A percentile compares a stretch with the other conserved stretches of the same genome.
phyloP scores from a whole-genome alignment of 257 asterid genomes.

The Jaltomata sinuosa region DNA sequence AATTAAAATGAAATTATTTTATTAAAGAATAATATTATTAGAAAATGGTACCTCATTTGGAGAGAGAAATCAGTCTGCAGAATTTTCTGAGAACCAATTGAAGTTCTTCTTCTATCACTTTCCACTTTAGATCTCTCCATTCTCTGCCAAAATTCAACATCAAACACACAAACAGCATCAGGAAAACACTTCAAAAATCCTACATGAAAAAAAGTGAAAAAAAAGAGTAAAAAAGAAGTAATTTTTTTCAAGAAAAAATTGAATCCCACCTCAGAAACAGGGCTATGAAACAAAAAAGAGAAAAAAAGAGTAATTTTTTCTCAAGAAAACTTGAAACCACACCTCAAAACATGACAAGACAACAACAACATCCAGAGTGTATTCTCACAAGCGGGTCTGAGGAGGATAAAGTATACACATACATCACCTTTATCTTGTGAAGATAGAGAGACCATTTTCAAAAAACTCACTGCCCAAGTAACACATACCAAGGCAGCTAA shows the following conservation, averaged over 20 bases:
- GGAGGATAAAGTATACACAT: too few species aligned
- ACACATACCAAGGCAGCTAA: too few species aligned
- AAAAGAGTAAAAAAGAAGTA: not conserved
- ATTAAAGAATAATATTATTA: not conserved
- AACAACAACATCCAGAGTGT: too few species aligned
- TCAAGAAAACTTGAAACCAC: slow-evolving; percentile 23
- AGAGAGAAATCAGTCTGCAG: slow-evolving; percentile 33
- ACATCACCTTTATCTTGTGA: too few species aligned
- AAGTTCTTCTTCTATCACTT: slow-evolving; percentile 56
- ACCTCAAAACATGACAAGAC: too few species aligned
- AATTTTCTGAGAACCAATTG: slow-evolving; percentile 63
- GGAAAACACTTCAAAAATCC: not conserved
- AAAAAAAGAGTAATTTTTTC: not conserved
- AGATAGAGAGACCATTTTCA: too few species aligned
- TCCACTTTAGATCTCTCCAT: slow-evolving; percentile 45
- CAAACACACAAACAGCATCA: not conserved
- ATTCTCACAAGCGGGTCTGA: too few species aligned
- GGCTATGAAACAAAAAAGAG: too few species aligned
- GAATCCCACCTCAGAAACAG: too few species aligned
- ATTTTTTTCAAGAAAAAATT: not conserved
- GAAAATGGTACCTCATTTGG: slow-evolving; percentile 22
- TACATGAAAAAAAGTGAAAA: not conserved
- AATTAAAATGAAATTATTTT: not conserved
- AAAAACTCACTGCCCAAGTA: too few species aligned
- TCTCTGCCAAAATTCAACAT: slow-evolving; percentile 34